Base-by-base conservation (phyloP, 768 basidiomycete species). In the Rhizopogon roseolus region DNA sequence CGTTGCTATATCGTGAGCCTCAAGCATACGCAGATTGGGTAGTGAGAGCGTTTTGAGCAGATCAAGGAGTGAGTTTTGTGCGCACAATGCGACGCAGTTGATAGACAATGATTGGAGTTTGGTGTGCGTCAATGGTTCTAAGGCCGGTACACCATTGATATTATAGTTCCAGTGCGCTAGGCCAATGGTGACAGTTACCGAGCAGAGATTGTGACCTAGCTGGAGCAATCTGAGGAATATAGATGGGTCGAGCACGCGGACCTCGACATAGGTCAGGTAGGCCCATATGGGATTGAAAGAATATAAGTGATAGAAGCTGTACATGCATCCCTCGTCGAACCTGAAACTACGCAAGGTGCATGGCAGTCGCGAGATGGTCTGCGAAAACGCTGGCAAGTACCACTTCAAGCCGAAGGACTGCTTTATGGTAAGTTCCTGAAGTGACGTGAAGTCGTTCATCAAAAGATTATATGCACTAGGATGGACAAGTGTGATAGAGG, bases 121-220 rank as follows among this genome's bases (percentile, higher is more conserved):
- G 17, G 50, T 5, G 10, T 65, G 63, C 1, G 45, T 58, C 17
- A 61, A 28, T 38, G 14, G 16, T 1, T 38, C 16, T 38, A 6
- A n/a, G n/a, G 14, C 22, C n/a, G 32, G 10, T 44, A 37, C 2
- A 19, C 41, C 5, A 6, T 53, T 44, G 9, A 3, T 10, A 32
- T 32, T 22, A 22, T 22, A 1, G 22, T 3, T 22, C 22, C 22
- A 22, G 22, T 22, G 22, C 22, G 1, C 22, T 22, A 22, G 22
- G 22, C 22, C 22, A 22, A 22, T 6, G 17, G 19, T 45, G n/a
- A 65, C 40, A 27, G 57, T 38, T 54, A 5, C 55, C 50, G 36
- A 65, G 56, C 22, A 37, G 28, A 64, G 62, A 36, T 54, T 39
- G 6, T 61, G 62, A 29, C 64, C 63, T 42, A 60, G 55, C 6